Conservation (phyloP, 2,329 filamentous ascomycete species). For the Stachybotrys chlorohalonatus region DNA sequence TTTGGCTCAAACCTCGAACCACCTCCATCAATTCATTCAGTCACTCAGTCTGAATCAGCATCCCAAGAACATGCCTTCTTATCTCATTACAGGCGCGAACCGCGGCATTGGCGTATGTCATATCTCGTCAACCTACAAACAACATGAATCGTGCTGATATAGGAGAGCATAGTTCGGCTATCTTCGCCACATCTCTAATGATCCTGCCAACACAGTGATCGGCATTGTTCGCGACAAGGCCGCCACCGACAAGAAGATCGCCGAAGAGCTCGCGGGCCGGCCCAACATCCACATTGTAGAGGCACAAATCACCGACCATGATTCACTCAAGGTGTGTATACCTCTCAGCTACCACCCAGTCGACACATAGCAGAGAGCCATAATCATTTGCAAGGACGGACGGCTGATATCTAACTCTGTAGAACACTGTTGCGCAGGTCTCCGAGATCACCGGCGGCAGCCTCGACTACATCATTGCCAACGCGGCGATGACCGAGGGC, state of each 20-base stretch:
- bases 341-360: background rate
- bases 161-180: conserved; percentile 15
- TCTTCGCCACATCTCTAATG: conserved; percentile 29
- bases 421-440: conserved; percentile 15
- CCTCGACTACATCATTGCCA: conserved; percentile 43
- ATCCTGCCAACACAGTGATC: conserved; percentile 28
- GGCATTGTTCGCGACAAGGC: conserved; percentile 33
- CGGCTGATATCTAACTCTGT: background rate
- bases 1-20: background rate
- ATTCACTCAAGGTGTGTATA: conserved; percentile 2
- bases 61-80: conserved; percentile 3
- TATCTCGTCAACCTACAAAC: background rate
- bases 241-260: conserved; percentile 25
- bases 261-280: conserved; percentile 15
- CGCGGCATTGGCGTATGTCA: conserved; percentile 6
- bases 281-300: conserved; percentile 5
- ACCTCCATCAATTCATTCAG: background rate
- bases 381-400: background rate
- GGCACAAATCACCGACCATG: conserved; percentile 5
- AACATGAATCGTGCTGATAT: background rate
- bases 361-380: background rate
- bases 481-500: conserved; percentile 30
- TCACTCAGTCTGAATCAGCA: background rate
- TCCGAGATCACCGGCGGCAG: conserved; percentile 21
- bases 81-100: conserved; percentile 6